phyloP scores from a whole-genome alignment of 257 asterid genomes.

The Solanum tarijense region DNA sequence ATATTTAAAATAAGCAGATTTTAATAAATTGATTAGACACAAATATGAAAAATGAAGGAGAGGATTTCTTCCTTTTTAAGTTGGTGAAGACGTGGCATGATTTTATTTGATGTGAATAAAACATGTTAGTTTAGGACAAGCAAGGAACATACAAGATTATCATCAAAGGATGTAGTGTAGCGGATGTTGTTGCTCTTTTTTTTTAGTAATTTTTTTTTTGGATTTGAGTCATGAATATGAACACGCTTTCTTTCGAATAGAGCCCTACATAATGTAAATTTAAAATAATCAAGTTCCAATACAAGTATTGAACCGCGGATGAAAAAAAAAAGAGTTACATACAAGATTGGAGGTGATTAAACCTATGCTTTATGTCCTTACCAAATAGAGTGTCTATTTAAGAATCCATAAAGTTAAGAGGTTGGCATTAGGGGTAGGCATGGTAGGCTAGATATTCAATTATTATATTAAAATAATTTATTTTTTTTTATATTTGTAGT shows the following conservation, averaged over 20 bases:
- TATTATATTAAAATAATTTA: background rate
- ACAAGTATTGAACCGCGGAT: background rate
- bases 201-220: rapidly evolving
- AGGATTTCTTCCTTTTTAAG: too few species aligned
- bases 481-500: background rate
- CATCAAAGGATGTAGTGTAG: too few species aligned
- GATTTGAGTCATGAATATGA: background rate
- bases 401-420: background rate
- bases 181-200: too few species aligned
- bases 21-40: background rate
- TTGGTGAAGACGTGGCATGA: background rate
- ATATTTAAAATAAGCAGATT: too few species aligned
- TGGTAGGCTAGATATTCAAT: background rate
- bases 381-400: background rate
- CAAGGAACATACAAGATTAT: background rate
- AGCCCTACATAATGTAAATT: rapidly evolving
- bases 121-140: background rate
- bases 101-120: background rate
- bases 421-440: background rate
- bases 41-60: too few species aligned
- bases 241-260: too few species aligned
- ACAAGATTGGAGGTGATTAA: background rate
- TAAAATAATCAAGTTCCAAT: too few species aligned
- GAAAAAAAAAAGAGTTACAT: too few species aligned
- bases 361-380: background rate